phyloP scores from a whole-genome alignment of 148 eudicot genomes.

The Simmondsia chinensis region DNA sequence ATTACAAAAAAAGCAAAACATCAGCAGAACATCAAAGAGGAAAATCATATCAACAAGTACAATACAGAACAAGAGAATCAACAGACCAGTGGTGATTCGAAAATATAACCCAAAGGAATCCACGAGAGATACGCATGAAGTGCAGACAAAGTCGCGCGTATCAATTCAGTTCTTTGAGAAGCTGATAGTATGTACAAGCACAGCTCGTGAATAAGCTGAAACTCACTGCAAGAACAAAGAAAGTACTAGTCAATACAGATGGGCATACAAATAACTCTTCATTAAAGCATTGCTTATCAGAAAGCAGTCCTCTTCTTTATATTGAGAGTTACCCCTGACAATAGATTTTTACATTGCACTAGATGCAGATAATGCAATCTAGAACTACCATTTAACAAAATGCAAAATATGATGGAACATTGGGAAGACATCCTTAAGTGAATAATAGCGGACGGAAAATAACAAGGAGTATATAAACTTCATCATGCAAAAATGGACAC shows the following conservation, averaged over 20 bases:
- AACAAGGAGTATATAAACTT: too few relatives aligned
- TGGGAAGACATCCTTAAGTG: too few relatives aligned
- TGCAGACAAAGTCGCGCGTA: conserved; percentile 83
- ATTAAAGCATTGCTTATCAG: too few relatives aligned
- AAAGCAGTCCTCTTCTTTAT: too few relatives aligned
- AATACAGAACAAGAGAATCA: background rate
- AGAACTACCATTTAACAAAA: too few relatives aligned
- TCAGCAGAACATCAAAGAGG: background rate
- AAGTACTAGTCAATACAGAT: conserved; percentile 1
- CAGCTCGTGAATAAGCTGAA: conserved; percentile 95
- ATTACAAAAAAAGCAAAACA: background rate
- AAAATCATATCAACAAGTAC: background rate
- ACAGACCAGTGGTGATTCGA: conserved; percentile 95
- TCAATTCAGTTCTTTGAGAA: conserved; percentile 86
- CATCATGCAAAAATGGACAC: too few relatives aligned
- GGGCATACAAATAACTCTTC: too few relatives aligned
- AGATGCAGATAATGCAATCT: too few relatives aligned
- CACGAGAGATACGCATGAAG: conserved; percentile 96
- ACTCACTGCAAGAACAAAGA: conserved; percentile 54
- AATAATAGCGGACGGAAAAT: too few relatives aligned
- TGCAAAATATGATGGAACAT: too few relatives aligned
- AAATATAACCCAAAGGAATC: conserved; percentile 98
- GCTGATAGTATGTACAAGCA: conserved; percentile 94
- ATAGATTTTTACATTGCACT: too few relatives aligned
- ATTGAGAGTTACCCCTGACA: too few relatives aligned